Base-by-base conservation (phyloP, 1,284 basidiomycete species). In the Jaminaea rosea region DNA sequence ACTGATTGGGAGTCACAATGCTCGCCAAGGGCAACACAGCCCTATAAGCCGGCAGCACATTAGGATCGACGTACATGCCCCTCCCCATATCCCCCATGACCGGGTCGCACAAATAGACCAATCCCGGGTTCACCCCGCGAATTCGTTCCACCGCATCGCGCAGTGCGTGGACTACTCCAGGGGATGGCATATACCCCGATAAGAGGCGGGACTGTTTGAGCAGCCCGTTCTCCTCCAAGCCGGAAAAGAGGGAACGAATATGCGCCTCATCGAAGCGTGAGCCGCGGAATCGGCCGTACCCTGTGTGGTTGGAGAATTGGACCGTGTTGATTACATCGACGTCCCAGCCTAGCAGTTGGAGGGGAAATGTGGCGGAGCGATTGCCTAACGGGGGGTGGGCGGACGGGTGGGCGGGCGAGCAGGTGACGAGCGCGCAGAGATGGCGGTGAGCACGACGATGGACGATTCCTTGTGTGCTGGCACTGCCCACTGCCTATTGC, bases 281-380 rank as follows among this genome's bases (percentile, higher is more conserved):
- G 24, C 76, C 76, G 7, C 71, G 74, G 74, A 74, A 76, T 46
- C 76, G 66, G 7, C 75, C 74, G 54, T 76, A 77, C 85, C 91
- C 91, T 4, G 90, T 83, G 74, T 99, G 93, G 66, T 98, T 99
- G 13, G 87, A 88, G 62, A 79, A 80, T 17, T 81, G 82, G 44
- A 97, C 93, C 0, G 92, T 94, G 75, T 97, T 96, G 36, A 96
- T 82, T 23, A 88, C 89, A 77, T 98, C 93, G 36, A 97, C 91
- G 62, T 98, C 91, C 77, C 87, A 97, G 23, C 91, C 93, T 41
- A 97, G 81, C 55, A 88, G 84, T 75, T 97, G 92, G 13, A 97
- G 80, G 0, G 93, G 92, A 70, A 99, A 96, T 0, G 89, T 86
- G 0, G 93, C 93, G 2, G 92, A 88, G 49, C 79, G 75, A 60